Evolutionary conservation across 768 basidiomycete species (phyloP), one percentile per base, ranked within the genome.

Genomic region (Hysterangium stoloniferum): DNA sequence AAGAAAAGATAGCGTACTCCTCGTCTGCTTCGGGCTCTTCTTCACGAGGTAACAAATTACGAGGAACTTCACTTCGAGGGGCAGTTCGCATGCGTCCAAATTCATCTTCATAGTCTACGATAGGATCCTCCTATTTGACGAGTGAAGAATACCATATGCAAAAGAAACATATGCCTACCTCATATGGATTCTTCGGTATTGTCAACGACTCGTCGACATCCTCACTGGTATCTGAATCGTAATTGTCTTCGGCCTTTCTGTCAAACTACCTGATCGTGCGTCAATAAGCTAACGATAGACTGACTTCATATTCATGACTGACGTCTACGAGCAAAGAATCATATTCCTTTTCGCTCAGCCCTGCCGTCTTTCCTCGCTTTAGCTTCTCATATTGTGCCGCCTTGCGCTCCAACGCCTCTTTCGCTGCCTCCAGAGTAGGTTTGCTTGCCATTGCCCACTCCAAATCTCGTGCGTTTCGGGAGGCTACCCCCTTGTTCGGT

Each of bases 81-180:
- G 76, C 78, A 1, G 76, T 85, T 53, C 87, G 71, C 33, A 78
- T 57, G n/a, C 90, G 79, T 31, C 89, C 89, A 60, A 88, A 89
- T 60, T 92, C 90, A 56, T 93, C 90, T 61, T 84, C 80, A 53
- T 90, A 91, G 62, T 92, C 90, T 4, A 91, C 72, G 27, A 90
- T 67, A 9, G 87, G 86, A 57, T 92, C 88, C 50, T 80, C 73
- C 80, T 20, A 22, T 3, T 4, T 1, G 15, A 19, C 6, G 13
- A 4, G 13, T 4, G 36, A 33, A 33, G 31, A 56, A 32, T n/a
- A 32, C 33, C 38, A 6, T 22, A 42, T 32, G 51, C n/a, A 25
- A 32, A 8, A n/a, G 29, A 41, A 32, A 59, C 65, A 15, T 54
- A 74, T 74, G 57, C 70, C 72, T 25, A 75, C 73, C 13, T 65